Evolutionary conservation across 352 stramenopile species (phyloP).

Genomic region (Pythium phragmiticola): DNA sequence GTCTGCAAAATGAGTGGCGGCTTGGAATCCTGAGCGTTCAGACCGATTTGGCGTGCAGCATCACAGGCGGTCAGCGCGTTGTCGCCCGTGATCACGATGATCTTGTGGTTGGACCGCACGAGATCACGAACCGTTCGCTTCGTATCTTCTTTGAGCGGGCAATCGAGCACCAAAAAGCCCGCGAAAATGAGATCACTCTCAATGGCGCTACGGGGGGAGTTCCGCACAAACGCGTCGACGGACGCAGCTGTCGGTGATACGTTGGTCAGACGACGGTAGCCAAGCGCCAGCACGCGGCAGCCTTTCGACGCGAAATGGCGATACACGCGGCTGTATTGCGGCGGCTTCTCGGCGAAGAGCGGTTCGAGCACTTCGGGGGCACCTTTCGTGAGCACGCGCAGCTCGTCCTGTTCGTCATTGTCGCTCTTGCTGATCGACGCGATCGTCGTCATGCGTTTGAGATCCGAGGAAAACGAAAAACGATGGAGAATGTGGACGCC

Average conservation of each 20-base stretch:
- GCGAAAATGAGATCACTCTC: slow-evolving; percentile 88
- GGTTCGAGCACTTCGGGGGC: slow-evolving; percentile 89
- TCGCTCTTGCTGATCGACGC: slow-evolving; percentile 35
- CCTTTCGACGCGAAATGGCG: slow-evolving; percentile 43
- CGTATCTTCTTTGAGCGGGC: slow-evolving; percentile 92
- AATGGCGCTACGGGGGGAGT: slow-evolving; percentile 43
- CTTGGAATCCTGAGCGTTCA: slow-evolving; percentile 36
- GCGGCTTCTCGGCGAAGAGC: slow-evolving; percentile 72
- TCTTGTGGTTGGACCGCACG: slow-evolving; percentile 60
- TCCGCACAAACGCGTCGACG: slow-evolving; percentile 24
- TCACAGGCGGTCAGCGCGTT: slow-evolving; percentile 91
- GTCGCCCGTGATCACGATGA: slow-evolving; percentile 96
- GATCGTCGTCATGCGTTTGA: slow-evolving; percentile 93
- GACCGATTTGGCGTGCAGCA: slow-evolving; percentile 88
- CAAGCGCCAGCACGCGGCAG: slow-evolving; percentile 88
- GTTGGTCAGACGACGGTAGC: slow-evolving; percentile 49
- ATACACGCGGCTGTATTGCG: slow-evolving; percentile 54
- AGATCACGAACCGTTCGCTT: slow-evolving; percentile 84
- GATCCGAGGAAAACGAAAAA: slow-evolving; percentile 87
- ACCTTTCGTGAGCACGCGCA: slow-evolving; percentile 89
- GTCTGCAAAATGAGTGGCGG: slow-evolving; percentile 29
- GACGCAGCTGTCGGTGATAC: slow-evolving; percentile 3
- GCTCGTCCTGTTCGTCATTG: slow-evolving; percentile 33
- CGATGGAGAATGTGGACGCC: slow-evolving; percentile 70
- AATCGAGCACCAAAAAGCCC: slow-evolving; percentile 93